phyloP scores from a whole-genome alignment of 306 rosid genomes.

The Malus fusca region DNA sequence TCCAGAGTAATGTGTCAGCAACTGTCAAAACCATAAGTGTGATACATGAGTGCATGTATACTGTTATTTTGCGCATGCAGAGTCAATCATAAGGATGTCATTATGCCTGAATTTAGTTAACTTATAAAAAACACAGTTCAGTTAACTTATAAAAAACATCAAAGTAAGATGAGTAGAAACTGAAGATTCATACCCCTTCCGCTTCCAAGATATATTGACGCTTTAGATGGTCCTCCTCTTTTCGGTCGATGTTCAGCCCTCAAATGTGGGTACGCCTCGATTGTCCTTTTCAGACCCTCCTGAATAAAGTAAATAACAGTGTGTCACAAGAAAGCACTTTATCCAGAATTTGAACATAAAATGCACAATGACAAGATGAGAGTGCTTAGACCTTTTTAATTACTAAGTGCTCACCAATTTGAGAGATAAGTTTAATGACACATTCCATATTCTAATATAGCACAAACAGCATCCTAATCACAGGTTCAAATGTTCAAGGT shows the following conservation, averaged over 20 bases:
- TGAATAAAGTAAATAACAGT: conserved; percentile 31
- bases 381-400: not conserved
- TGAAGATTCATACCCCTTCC: conserved; percentile 57
- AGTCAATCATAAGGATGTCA: not conserved
- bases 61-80: not conserved
- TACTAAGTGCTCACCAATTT: not conserved
- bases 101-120: not conserved
- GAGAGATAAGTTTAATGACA: not conserved
- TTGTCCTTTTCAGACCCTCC: conserved; percentile 87
- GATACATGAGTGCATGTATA: not conserved
- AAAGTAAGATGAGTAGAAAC: not conserved
- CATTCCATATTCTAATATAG: not conserved
- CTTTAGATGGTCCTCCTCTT: conserved; percentile 86
- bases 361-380: not conserved
- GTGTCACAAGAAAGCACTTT: not conserved
- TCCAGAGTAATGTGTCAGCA: conserved; percentile 95
- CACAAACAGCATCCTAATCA: not conserved
- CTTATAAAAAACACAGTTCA: not conserved
- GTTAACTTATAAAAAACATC: not conserved
- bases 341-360: conserved; percentile 8
- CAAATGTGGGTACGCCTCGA: conserved; percentile 74
- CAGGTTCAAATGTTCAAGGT: not conserved
- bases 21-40: conserved; percentile 47
- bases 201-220: conserved; percentile 65
- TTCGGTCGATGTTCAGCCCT: conserved; percentile 52